Evolutionary conservation across 2,329 filamentous ascomycete species (phyloP).

Genomic region (Colletotrichum limetticola): DNA sequence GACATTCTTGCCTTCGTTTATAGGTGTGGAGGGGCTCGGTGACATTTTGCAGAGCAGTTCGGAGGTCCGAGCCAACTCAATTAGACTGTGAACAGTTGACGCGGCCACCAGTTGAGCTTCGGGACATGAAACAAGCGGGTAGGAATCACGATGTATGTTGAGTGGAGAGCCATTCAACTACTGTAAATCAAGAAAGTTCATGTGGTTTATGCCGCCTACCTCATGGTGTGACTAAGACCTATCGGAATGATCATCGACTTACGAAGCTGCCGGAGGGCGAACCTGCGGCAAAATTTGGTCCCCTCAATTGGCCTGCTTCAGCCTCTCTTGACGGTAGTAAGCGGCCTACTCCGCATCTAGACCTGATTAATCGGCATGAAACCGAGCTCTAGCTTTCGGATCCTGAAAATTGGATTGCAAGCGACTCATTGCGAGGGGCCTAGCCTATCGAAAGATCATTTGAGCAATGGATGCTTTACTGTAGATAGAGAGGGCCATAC

Average conservation of each 20-base stretch:
- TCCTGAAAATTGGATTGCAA: background rate
- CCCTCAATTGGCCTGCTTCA: background rate
- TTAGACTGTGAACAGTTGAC: background rate
- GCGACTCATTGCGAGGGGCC: background rate
- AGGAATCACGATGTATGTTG: background rate
- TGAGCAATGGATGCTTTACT: background rate
- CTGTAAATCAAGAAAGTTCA: background rate
- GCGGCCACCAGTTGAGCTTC: background rate
- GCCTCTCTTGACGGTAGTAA: background rate
- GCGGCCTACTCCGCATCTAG: background rate
- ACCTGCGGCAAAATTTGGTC: background rate
- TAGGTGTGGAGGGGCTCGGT: background rate
- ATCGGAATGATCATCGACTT: background rate
- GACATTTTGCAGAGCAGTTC: background rate
- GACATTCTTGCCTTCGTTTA: background rate
- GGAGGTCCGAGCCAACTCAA: background rate
- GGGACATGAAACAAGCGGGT: background rate
- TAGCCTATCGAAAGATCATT: background rate
- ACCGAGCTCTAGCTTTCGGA: background rate
- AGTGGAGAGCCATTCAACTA: background rate
- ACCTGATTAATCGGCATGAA: background rate
- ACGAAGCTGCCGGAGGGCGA: background rate
- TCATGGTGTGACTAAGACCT: conserved; percentile 9
- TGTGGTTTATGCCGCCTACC: background rate
- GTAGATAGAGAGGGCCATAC: background rate